Evolutionary conservation across 768 basidiomycete genomes (phyloP).

Genomic region (Solioccasus polychromus): DNA sequence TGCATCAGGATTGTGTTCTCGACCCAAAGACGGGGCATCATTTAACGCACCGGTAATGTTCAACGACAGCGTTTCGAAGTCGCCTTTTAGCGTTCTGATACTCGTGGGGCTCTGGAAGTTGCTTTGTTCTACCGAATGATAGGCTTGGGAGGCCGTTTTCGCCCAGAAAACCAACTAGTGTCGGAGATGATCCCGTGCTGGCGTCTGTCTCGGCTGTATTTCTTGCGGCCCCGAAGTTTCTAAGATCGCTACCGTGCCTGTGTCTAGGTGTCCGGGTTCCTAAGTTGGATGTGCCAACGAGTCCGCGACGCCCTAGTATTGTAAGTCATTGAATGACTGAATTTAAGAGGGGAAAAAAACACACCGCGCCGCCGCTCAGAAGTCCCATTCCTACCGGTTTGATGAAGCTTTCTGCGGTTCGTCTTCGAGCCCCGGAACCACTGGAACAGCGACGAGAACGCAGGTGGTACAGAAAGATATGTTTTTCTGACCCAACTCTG

Average conservation of each 20-base stretch:
- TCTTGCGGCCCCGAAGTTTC: no score
- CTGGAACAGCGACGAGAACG: conserved; percentile 3
- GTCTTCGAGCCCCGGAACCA: not conserved
- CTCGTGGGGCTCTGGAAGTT: conserved; percentile 60
- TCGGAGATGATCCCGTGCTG: not conserved
- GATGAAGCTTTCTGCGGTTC: not conserved
- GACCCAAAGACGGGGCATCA: not conserved
- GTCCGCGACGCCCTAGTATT: not conserved
- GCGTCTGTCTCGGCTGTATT: not conserved
- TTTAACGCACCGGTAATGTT: conserved; percentile 68
- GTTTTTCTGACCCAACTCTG: conserved; percentile 14
- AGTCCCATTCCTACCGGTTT: not conserved
- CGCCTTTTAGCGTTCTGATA: conserved; percentile 84
- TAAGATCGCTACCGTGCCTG: not conserved
- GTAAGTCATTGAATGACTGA: not conserved
- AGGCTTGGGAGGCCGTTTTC: not conserved
- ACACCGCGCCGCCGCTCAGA: conserved; percentile 10
- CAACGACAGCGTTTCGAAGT: conserved; percentile 78
- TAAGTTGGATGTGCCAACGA: not conserved
- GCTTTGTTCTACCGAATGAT: not conserved
- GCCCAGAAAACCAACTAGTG: not conserved
- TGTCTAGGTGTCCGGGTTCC: not conserved
- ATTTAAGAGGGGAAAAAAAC: not conserved
- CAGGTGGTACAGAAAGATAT: conserved; percentile 2
- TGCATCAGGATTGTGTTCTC: conserved; percentile 3